Base-by-base conservation (phyloP, 208 protist species). In the Trypanosoma scelopori region DNA sequence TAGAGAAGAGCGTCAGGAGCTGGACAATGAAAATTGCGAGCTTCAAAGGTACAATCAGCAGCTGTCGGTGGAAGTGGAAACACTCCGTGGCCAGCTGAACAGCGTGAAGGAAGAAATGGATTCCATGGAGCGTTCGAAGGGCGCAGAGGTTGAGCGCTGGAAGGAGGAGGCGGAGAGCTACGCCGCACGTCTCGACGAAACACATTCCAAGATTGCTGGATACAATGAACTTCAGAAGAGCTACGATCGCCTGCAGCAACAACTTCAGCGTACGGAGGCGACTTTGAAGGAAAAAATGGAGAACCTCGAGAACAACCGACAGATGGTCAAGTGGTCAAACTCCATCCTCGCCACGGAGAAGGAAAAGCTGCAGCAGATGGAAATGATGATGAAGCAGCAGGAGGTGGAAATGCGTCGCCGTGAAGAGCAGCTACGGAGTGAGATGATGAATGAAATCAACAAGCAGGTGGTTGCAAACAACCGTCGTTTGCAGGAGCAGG, bases 301-400 rank as follows among this genome's bases (percentile, higher is more conserved):
- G 39, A 81, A 77, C 35, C 63, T 94, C 18, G 91, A 96, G 70
- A 88, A 74, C 51, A 93, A 87, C 69, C 76, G 88, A n/a, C 81
- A 93, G 66, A 92, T 92, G 80, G 65, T 93, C 32, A 92, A 92
- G 79, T 93, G 85, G 84, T 87, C 88, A 47, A 94, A 93, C 55
- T 76, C 75, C 35, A 79, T 92, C 65, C 77, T 93, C 27, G 85
- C 89, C 65, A 69, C 83, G 35, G 91, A 96, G 73, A 96, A 96
- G 78, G 74, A 90, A 69, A 91, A 90, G 65, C 76, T 58, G 41
- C 81, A 91, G 50, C 83, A 96, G 65, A 75, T 94, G 55, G 85
- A 94, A 68, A 59, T 81, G 72, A 41, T 71, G 23, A 39, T 94
- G 56, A 79, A 84, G 56, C 68, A 89, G 25, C 81, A 87, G 66